Evolutionary conservation across 2,329 filamentous ascomycete species (phyloP).

Genomic region (Cladophialophora psammophila): DNA sequence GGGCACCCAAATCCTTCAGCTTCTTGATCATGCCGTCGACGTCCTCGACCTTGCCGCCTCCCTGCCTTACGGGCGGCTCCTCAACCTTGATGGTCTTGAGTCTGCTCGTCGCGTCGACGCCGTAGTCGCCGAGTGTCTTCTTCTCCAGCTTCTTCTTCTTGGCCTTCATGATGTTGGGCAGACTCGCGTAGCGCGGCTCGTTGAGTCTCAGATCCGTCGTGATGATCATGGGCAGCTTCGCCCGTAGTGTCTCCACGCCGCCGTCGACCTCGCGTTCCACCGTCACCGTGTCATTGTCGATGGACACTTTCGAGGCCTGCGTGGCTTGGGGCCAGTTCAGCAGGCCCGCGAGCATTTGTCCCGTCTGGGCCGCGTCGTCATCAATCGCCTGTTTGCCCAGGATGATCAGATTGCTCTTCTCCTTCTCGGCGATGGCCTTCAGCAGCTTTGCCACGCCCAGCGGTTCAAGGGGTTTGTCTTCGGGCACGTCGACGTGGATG

Average conservation of each 20-base stretch:
- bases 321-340: slow-evolving; percentile 94
- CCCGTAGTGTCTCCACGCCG: slow-evolving; percentile 85
- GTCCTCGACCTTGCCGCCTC: slow-evolving; percentile 96
- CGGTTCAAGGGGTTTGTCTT: slow-evolving; percentile 77
- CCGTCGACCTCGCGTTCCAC: slow-evolving; percentile 95
- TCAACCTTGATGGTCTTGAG: slow-evolving; percentile 88
- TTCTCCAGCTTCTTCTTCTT: slow-evolving; percentile 99
- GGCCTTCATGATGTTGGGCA: slow-evolving; percentile 99
- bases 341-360: slow-evolving; percentile 95
- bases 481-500: slow-evolving; percentile 83
- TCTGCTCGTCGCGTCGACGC: slow-evolving; percentile 74
- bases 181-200: slow-evolving; percentile 89
- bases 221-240: slow-evolving; percentile 88
- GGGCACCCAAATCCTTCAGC: slow-evolving; percentile 92
- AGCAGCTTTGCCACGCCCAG: slow-evolving; percentile 92
- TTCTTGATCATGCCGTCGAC: slow-evolving; percentile 93
- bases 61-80: slow-evolving; percentile 88
- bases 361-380: slow-evolving; percentile 93
- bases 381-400: slow-evolving; percentile 98
- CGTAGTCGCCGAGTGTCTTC: slow-evolving; percentile 83
- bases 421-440: slow-evolving; percentile 76
- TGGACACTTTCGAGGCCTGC: slow-evolving; percentile 83
- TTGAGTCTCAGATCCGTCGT: slow-evolving; percentile 95
- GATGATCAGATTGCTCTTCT: slow-evolving; percentile 90
- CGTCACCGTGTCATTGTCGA: slow-evolving; percentile 72